A percentile compares a stretch with the other conserved stretches of the same genome.
phyloP scores from a whole-genome alignment of 2,329 filamentous ascomycete genomes.

The Penicillium sp. region DNA sequence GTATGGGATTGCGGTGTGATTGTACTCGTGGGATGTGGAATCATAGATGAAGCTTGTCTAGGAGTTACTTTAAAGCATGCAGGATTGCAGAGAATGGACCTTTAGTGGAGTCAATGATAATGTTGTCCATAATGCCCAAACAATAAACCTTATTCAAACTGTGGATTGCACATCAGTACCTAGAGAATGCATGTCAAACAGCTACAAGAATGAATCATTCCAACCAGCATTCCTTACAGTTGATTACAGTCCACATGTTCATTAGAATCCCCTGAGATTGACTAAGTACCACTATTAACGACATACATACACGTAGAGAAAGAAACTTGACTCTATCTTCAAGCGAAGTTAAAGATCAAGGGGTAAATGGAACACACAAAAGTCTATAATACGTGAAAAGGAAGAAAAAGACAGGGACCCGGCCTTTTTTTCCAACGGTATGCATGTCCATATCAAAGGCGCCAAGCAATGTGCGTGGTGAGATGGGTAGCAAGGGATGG shows the following conservation, averaged over 20 bases:
- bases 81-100: conserved; percentile 50
- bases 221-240: no score
- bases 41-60: conserved; percentile 65
- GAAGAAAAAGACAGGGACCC: conserved; percentile 10
- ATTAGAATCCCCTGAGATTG: conserved; percentile 33
- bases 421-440: conserved; percentile 19
- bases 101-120: conserved; percentile 56
- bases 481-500: conserved; percentile 14
- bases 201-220: no score
- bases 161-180: no score
- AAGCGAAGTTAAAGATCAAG: conserved; percentile 24
- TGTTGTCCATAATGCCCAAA: no score
- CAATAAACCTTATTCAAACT: no score
- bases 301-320: conserved; percentile 40
- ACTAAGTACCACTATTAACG: conserved; percentile 39
- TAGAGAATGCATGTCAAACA: no score
- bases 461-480: conserved; percentile 22
- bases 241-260: conserved; percentile 1
- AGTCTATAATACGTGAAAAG: conserved; percentile 37
- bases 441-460: conserved; percentile 26
- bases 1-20: no score
- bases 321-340: conserved; percentile 32
- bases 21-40: conserved; percentile 61
- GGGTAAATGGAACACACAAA: conserved; percentile 29
- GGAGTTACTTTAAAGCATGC: no score